Evolutionary conservation across 352 stramenopile genomes (phyloP).

Genomic region (Pythium insidiosum): DNA sequence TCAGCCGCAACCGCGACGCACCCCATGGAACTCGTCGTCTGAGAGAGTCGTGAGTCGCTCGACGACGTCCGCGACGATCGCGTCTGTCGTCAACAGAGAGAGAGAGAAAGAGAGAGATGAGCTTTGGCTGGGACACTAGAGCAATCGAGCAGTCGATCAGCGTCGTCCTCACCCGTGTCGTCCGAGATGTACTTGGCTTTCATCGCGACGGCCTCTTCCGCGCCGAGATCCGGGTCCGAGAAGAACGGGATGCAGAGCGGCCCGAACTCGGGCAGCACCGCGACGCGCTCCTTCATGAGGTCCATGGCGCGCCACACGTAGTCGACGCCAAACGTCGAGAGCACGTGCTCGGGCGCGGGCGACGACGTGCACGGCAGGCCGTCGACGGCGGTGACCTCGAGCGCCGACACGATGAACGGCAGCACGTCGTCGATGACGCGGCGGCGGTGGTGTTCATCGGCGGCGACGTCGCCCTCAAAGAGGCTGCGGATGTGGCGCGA

Average conservation of each 20-base stretch:
- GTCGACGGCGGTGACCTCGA: conserved; percentile 23
- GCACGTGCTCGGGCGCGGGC: conserved; percentile 20
- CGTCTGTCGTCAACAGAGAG: neutral
- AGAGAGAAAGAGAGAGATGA: too few species aligned
- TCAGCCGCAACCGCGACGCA: conserved; percentile 11
- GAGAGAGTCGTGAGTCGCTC: conserved; percentile 34
- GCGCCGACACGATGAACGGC: conserved; percentile 43
- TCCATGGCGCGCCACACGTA: conserved; percentile 75
- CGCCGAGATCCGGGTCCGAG: conserved; percentile 37
- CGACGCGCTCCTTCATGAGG: conserved; percentile 85
- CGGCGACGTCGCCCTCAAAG: conserved; percentile 42
- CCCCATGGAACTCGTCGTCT: conserved; percentile 60
- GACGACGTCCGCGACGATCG: conserved; percentile 9
- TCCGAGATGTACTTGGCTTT: conserved; percentile 69
- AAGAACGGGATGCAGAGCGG: conserved; percentile 75
- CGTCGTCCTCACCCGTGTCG: conserved; percentile 23
- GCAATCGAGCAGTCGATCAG: too few species aligned
- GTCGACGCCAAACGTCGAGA: conserved; percentile 45
- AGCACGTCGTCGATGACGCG: conserved; percentile 53
- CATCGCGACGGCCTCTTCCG: conserved; percentile 47
- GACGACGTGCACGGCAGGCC: conserved; percentile 11
- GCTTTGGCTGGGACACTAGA: too few species aligned
- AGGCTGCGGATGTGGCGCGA: conserved; percentile 77
- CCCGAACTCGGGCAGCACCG: conserved; percentile 69
- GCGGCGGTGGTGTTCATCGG: conserved; percentile 26